Percentiles rank a stretch among this genome's conserved stretches.
Conservation (phyloP, 1,284 basidiomycete species). For the Pyrrhoderma noxium region DNA sequence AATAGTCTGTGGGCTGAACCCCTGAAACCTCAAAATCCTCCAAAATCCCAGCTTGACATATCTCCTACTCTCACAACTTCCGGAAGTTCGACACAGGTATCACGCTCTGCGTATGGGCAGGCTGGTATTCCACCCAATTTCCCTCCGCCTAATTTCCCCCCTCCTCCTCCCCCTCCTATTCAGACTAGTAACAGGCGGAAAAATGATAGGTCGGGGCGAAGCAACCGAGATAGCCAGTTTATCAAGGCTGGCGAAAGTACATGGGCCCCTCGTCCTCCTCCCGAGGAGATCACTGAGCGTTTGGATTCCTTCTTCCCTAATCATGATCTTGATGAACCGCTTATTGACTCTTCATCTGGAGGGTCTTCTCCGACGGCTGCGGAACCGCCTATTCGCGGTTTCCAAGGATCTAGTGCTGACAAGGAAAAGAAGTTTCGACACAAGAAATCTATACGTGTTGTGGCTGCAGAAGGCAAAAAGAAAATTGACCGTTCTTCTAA, state of each 20-base stretch:
- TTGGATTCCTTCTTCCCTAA: constrained; percentile 95
- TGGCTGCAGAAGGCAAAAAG: constrained; percentile 78
- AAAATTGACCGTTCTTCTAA: constrained; percentile 55
- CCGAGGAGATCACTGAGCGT: constrained; percentile 91
- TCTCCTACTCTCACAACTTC: too few species aligned
- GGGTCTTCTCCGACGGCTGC: constrained; percentile 66
- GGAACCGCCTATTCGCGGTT: constrained; percentile 30
- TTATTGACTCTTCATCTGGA: constrained; percentile 79
- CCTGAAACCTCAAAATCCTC: constrained; percentile 15
- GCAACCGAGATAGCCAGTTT: constrained; percentile 46
- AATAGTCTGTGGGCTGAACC: constrained; percentile 29
- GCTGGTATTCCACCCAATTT: constrained; percentile 19
- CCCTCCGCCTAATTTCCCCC: constrained; percentile 21
- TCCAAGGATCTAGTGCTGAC: constrained; percentile 26
- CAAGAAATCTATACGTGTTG: constrained; percentile 89
- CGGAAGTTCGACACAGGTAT: too few species aligned
- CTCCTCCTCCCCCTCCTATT: constrained; percentile 22
- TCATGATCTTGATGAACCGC: constrained; percentile 93
- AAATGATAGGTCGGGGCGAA: constrained; percentile 23
- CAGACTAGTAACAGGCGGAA: constrained; percentile 5
- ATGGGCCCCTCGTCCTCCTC: constrained; percentile 86
- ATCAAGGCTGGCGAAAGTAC: constrained; percentile 49
- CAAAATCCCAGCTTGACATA: not conserved
- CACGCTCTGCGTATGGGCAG: too few species aligned
- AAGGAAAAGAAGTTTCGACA: constrained; percentile 36